These are phyloP conservation scores for Crassisporium funariophilum DNA, from an alignment of 768 basidiomycete genomes.

Conservation along the genomic window DNA sequence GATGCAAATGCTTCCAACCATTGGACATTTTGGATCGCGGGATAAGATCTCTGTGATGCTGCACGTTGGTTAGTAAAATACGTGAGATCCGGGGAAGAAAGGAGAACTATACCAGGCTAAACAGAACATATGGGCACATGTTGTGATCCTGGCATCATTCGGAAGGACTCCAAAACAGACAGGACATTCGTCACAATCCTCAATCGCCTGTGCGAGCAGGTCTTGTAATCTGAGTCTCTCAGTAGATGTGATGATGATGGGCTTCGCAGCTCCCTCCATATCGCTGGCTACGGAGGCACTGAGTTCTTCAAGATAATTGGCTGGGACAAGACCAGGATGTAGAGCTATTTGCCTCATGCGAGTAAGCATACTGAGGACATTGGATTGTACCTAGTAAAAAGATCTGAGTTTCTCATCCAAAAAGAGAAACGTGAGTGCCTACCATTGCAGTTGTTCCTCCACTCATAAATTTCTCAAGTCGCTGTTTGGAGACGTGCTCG, in stretches of 20 bases:
- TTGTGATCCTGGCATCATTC: conserved; percentile 70
- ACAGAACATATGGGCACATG: conserved; percentile 75
- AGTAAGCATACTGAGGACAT: conserved; percentile 81
- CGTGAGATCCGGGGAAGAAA: not conserved
- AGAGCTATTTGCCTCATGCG: conserved; percentile 82
- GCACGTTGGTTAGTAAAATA: not conserved
- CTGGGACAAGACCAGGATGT: conserved; percentile 76
- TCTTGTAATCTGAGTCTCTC: conserved; percentile 59
- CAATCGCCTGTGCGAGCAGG: conserved; percentile 64
- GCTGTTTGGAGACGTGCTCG: conserved; percentile 60
- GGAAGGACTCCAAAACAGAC: conserved; percentile 62
- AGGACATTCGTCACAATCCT: conserved; percentile 84
- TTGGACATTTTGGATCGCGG: conserved; percentile 78
- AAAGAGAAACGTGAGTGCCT: conserved; percentile 14
- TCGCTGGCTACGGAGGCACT: conserved; percentile 37
- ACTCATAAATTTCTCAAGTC: conserved; percentile 58
- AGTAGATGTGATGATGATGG: conserved; percentile 50
- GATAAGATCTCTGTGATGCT: conserved; percentile 72
- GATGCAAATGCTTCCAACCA: conserved; percentile 46
- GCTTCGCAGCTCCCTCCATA: conserved; percentile 25
- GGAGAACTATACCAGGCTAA: conserved; percentile 54
- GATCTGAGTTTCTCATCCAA: not conserved
- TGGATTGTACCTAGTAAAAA: conserved; percentile 56
- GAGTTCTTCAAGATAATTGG: conserved; percentile 69
- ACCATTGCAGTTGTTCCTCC: conserved; percentile 47